phyloP scores from a whole-genome alignment of 768 basidiomycete species.

The Boletus huronensis region DNA sequence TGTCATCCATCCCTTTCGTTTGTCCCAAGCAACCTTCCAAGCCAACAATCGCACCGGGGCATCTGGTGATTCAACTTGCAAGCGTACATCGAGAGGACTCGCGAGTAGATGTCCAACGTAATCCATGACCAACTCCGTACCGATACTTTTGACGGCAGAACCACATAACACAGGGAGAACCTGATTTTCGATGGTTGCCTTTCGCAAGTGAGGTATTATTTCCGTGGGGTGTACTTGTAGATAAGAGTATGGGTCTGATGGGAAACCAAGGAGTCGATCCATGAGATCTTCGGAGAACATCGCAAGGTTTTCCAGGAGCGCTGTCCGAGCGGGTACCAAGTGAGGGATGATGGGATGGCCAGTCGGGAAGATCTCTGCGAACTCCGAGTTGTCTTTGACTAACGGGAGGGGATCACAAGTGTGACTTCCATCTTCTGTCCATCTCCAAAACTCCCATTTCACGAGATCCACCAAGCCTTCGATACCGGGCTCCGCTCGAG shows the following conservation, averaged over 20 bases:
- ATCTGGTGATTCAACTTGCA: constrained; percentile 42
- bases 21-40: constrained; percentile 90
- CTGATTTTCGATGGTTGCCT: constrained; percentile 59
- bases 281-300: constrained; percentile 82
- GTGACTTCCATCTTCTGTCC: constrained; percentile 49
- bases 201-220: constrained; percentile 64
- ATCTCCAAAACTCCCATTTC: constrained; percentile 81
- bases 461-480: constrained; percentile 80
- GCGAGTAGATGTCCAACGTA: constrained; percentile 79
- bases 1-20: constrained; percentile 85
- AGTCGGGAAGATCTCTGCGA: constrained; percentile 44
- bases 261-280: constrained; percentile 58
- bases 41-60: constrained; percentile 63
- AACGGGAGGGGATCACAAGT: constrained; percentile 49
- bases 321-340: constrained; percentile 61
- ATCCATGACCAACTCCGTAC: constrained; percentile 77
- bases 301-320: constrained; percentile 72
- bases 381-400: constrained; percentile 41
- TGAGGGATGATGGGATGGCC: constrained; percentile 69
- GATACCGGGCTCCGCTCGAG: constrained; percentile 77
- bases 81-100: constrained; percentile 65
- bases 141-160: constrained; percentile 76
- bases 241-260: constrained; percentile 60
- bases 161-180: constrained; percentile 82
- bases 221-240: constrained; percentile 49